Evolutionary conservation across 768 basidiomycete species (phyloP), one percentile per base, ranked within the genome.

Genomic region (Melanogaster broomeanus): DNA sequence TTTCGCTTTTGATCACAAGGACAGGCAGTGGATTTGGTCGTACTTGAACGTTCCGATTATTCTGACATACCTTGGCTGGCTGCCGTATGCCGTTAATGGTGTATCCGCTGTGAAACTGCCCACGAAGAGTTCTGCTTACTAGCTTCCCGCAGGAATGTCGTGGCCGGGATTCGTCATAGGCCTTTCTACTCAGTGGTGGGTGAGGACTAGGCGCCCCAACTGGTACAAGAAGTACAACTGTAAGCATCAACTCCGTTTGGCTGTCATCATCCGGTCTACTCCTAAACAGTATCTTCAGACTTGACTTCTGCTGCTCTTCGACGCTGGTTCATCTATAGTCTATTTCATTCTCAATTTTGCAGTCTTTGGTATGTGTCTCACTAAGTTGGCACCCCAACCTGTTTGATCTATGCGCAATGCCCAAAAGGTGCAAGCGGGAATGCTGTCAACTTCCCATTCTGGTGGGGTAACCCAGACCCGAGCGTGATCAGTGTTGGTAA

Each of bases 81-180:
- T 64, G 64, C 66, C 58, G 57, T 68, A 37, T n/a, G 54, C 34
- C 47, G 59, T 46, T 38, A 63, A 46, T 51, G 62, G 42, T 71
- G 62, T 57, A 62, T 13, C 8, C 16, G 15, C 24, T 43, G 15
- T 12, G 22, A 42, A 8, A 16, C 15, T 39, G 12, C 28, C 33
- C 42, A 38, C 18, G 30, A 4, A 6, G 31, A 19, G 9, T 5
- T 37, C 34, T 38, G 45, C 31, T 33, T 8, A 42, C 25, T n/a
- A 27, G 22, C 7, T 15, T 25, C n/a, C 25, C 25, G 13, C 28
- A 56, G 55, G 55, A 65, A 53, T 60, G 68, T 80, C 78, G 76
- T 79, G 77, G 72, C 75, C 77, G 6, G 80, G 79, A 52, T 56
- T 80, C 41, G 65, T 81, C 22, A 79, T 83, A 47, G 80, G 81